phyloP scores from a whole-genome alignment of 495 filamentous ascomycete genomes.

The Evansstolkia leycettana region DNA sequence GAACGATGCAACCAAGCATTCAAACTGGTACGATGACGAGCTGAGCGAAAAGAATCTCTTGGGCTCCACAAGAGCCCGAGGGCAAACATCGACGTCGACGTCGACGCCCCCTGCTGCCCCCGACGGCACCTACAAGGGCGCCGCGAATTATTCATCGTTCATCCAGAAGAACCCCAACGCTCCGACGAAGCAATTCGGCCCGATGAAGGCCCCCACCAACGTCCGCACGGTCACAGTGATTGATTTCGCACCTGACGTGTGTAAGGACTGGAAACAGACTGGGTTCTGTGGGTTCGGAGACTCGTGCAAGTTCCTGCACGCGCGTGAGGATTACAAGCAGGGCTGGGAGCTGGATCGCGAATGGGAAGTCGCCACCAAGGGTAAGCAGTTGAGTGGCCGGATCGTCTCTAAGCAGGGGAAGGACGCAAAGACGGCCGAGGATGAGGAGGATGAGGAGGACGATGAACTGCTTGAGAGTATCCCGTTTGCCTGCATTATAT shows the following conservation, averaged over 20 bases:
- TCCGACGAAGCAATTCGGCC: conserved; percentile 59
- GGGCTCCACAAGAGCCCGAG: conserved; percentile 42
- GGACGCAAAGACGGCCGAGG: conserved; percentile 30
- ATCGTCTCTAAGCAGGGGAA: conserved; percentile 42
- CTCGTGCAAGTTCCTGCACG: conserved; percentile 80
- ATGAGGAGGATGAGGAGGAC: conserved; percentile 52
- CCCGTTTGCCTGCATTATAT: conserved; percentile 93
- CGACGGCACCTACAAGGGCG: conserved; percentile 70
- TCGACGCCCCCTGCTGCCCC: conserved; percentile 12
- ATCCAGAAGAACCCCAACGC: conserved; percentile 78
- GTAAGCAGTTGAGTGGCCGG: conserved; percentile 52
- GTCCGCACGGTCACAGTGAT: conserved; percentile 82
- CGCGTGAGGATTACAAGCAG: conserved; percentile 76
- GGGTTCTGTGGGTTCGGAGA: conserved; percentile 69
- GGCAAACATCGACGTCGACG: background rate
- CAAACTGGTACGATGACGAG: conserved; percentile 73
- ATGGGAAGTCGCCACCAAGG: conserved; percentile 77
- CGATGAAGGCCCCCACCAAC: conserved; percentile 80
- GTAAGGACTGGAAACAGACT: conserved; percentile 89
- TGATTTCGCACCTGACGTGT: conserved; percentile 88
- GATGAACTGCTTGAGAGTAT: conserved; percentile 74
- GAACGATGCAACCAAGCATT: conserved; percentile 86
- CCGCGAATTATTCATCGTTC: conserved; percentile 58
- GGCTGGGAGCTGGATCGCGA: conserved; percentile 93
- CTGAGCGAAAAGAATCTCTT: conserved; percentile 49